phyloP scores from a whole-genome alignment of 306 rosid species.

The Prunus mongolica region DNA sequence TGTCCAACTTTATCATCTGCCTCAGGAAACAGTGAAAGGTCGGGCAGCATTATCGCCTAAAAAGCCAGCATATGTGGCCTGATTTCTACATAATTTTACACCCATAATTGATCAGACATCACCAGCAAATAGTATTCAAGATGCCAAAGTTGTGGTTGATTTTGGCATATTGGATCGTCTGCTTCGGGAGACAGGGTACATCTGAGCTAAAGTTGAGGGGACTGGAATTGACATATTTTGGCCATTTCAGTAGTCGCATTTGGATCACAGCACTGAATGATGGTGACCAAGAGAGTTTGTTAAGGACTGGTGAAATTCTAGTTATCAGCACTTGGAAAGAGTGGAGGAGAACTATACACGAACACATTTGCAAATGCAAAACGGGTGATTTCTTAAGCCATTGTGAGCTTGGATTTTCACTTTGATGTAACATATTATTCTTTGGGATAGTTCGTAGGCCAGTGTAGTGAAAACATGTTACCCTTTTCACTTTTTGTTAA shows the following conservation, averaged over 20 bases:
- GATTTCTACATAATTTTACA: neutral
- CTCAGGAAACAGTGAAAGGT: neutral
- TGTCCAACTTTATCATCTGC: neutral
- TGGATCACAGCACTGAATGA: neutral
- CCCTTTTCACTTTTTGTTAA: neutral
- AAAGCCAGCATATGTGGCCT: neutral
- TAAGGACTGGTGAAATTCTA: neutral
- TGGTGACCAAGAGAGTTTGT: constrained; percentile 2
- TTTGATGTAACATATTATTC: neutral
- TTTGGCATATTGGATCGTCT: neutral
- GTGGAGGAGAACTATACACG: neutral
- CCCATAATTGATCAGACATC: neutral
- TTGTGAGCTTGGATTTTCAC: neutral
- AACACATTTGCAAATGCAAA: neutral
- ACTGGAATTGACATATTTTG: constrained; percentile 8
- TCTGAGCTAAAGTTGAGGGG: neutral
- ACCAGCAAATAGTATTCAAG: constrained; percentile 9
- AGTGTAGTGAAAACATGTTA: neutral
- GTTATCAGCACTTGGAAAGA: neutral
- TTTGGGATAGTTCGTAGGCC: neutral
- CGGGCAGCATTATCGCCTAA: neutral
- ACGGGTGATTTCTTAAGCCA: neutral
- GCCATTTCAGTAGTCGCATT: constrained; percentile 1
- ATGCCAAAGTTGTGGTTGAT: neutral
- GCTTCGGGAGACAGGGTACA: neutral